Percentiles rank a stretch among this genome's conserved stretches.
These are phyloP conservation scores for Adansonia rubrostipa DNA, from an alignment of 441 rosid species.

Conservation along the genomic window DNA sequence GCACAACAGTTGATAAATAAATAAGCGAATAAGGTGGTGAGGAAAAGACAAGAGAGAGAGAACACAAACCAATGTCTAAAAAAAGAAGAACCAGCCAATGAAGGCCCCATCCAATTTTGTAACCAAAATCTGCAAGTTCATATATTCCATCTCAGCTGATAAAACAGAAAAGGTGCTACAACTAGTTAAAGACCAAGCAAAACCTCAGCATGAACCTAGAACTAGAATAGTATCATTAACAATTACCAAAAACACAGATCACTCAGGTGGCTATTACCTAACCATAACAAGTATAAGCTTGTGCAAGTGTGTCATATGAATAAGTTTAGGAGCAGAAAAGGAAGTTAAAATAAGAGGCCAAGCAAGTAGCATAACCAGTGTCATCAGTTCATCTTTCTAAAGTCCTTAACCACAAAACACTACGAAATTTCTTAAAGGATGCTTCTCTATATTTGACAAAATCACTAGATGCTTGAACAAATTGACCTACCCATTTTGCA, in stretches of 20 bases:
- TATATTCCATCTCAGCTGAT: conserved; percentile 23
- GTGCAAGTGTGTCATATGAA: conserved; percentile 6
- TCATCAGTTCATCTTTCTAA: conserved; percentile 19
- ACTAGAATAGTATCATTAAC: background rate
- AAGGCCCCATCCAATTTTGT: conserved; percentile 99
- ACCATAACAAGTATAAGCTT: background rate
- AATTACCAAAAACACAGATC: background rate
- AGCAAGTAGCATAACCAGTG: background rate
- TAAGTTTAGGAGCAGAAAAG: background rate
- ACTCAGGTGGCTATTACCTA: background rate
- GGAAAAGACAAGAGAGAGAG: conserved; percentile 23
- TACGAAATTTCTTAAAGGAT: background rate
- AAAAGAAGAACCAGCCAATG: conserved; percentile 84
- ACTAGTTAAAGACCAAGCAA: background rate
- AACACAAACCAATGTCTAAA: conserved; percentile 92
- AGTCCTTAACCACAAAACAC: conserved; percentile 14
- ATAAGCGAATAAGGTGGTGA: background rate
- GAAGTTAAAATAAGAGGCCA: background rate
- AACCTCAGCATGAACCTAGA: background rate
- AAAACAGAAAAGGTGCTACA: background rate
- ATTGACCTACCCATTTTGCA: conserved; percentile 10
- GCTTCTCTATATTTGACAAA: background rate
- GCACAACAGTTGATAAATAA: conserved; percentile 15
- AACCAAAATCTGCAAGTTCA: conserved; percentile 92
- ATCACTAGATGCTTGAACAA: conserved; percentile 23